Evolutionary conservation across 139 green algal genomes (phyloP).

Genomic region (Chlorella sp.): DNA sequence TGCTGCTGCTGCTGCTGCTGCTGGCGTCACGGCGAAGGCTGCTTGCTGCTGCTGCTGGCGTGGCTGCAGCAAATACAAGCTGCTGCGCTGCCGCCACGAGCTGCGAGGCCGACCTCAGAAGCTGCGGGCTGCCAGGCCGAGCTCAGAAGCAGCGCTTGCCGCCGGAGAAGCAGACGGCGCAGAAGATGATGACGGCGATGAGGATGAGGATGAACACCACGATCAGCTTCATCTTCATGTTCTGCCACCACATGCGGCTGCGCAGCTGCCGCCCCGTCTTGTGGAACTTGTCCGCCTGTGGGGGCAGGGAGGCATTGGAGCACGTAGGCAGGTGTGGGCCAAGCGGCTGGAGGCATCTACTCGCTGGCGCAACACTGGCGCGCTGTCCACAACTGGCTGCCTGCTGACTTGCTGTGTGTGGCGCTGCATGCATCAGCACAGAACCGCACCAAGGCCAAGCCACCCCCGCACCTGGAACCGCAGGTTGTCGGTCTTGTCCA

Average conservation of each 20-base stretch:
- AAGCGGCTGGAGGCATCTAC: too few relatives aligned
- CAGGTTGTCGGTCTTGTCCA: conserved; percentile 97
- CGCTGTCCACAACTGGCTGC: too few relatives aligned
- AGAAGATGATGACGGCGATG: conserved; percentile 86
- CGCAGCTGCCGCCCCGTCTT: conserved; percentile 84
- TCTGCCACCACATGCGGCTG: conserved; percentile 96
- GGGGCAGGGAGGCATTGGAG: background rate
- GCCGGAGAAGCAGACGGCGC: conserved; percentile 83
- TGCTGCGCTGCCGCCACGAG: background rate
- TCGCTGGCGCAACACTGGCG: too few relatives aligned
- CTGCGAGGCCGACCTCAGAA: too few relatives aligned
- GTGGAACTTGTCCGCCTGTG: conserved; percentile 93
- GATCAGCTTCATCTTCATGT: conserved; percentile 93
- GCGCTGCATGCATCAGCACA: too few relatives aligned
- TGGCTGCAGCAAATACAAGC: background rate
- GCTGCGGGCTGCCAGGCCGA: too few relatives aligned
- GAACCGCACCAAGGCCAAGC: too few relatives aligned
- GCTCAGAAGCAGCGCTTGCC: conserved; percentile 62
- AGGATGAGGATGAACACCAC: conserved; percentile 73
- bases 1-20: too few relatives aligned
- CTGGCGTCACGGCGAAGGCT: too few relatives aligned
- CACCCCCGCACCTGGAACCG: conserved; percentile 86
- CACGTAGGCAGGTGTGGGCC: too few relatives aligned
- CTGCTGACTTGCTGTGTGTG: too few relatives aligned
- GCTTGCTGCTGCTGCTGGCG: too few relatives aligned